These are phyloP conservation scores for Exophiala alcalophila DNA, from an alignment of 2,329 filamentous ascomycete genomes.

Conservation along the genomic window DNA sequence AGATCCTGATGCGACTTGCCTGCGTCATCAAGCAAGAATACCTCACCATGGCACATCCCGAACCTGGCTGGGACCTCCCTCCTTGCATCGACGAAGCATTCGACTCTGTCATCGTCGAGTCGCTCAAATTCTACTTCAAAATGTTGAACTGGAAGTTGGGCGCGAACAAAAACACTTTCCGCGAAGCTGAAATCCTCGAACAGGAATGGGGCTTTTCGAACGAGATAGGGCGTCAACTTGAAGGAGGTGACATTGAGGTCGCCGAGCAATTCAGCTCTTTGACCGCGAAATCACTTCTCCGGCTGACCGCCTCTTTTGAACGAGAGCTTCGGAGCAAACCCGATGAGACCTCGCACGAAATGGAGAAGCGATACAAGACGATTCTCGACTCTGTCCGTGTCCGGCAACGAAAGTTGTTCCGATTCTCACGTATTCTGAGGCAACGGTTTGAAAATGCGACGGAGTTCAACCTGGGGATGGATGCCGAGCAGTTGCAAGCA, in stretches of 20 bases:
- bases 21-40: constrained; percentile 92
- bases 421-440: constrained; percentile 85
- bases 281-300: constrained; percentile 86
- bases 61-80: constrained; percentile 91
- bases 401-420: constrained; percentile 91
- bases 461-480: constrained; percentile 82
- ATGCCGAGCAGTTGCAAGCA: constrained; percentile 65
- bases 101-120: constrained; percentile 85
- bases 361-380: constrained; percentile 96
- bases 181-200: constrained; percentile 94
- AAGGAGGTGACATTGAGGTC: constrained; percentile 91
- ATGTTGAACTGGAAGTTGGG: constrained; percentile 97
- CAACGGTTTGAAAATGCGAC: constrained; percentile 96
- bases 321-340: constrained; percentile 80
- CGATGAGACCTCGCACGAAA: constrained; percentile 78
- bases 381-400: constrained; percentile 94
- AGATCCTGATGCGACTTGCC: constrained; percentile 85
- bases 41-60: constrained; percentile 74
- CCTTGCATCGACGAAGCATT: constrained; percentile 97
- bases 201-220: constrained; percentile 99
- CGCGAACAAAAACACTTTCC: constrained; percentile 98
- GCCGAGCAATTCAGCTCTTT: constrained; percentile 92
- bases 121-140: constrained; percentile 96
- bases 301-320: constrained; percentile 87
- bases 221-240: constrained; percentile 83